phyloP scores from a whole-genome alignment of 345 rosid species.

The Gossypioides kirkii region DNA sequence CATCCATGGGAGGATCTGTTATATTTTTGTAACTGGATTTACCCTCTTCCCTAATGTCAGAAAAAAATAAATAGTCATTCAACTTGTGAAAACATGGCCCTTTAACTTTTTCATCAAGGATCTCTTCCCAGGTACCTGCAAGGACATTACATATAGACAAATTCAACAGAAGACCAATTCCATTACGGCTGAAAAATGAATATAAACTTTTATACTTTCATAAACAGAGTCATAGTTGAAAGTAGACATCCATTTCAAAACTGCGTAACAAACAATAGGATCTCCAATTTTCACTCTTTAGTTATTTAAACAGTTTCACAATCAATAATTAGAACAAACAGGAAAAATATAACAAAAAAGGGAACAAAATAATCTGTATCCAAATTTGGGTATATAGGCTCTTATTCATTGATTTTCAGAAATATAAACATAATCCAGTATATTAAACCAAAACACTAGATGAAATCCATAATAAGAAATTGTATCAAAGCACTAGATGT shows the following conservation, averaged over 20 bases:
- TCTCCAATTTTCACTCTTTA: neutral
- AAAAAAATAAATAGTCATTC: constrained; percentile 7
- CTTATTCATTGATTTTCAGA: constrained; percentile 1
- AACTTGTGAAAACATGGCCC: constrained; percentile 18
- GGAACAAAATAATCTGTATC: neutral
- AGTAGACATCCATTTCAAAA: neutral
- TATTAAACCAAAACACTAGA: neutral
- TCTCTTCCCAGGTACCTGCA: constrained; percentile 13
- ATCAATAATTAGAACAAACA: neutral
- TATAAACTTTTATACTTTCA: neutral
- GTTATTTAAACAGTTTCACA: neutral
- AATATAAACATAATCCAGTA: neutral
- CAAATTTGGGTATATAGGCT: neutral
- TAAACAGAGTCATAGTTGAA: neutral
- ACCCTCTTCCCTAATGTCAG: constrained; percentile 25
- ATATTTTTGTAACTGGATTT: constrained; percentile 12
- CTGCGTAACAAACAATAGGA: neutral
- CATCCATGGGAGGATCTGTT: constrained; percentile 22
- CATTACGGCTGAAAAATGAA: neutral
- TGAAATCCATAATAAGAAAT: neutral
- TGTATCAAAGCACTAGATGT: neutral
- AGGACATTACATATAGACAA: neutral
- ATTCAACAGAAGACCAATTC: neutral
- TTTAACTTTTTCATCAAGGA: neutral
- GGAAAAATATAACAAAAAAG: neutral